Evolutionary conservation across 1,139 yeast species (phyloP).

Genomic region (Yamadazyma mexicana): DNA sequence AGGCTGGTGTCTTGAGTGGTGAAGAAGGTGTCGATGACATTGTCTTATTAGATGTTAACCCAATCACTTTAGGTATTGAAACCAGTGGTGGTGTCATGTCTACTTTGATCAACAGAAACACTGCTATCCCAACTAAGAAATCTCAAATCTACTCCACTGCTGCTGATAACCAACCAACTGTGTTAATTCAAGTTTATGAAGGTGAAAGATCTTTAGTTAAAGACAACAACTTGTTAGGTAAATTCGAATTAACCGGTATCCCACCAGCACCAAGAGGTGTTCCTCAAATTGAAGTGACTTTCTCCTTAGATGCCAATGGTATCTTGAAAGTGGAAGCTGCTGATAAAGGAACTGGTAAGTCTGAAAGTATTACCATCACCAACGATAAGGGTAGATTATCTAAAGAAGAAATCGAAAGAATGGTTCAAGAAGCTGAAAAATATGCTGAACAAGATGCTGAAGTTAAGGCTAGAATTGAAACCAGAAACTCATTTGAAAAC

Average conservation of each 20-base stretch:
- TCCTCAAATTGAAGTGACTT: constrained; percentile 50
- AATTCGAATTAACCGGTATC: constrained; percentile 48
- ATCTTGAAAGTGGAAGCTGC: constrained; percentile 48
- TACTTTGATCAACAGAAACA: constrained; percentile 47
- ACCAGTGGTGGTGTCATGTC: constrained; percentile 53
- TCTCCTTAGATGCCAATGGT: constrained; percentile 50
- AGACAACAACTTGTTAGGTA: constrained; percentile 47
- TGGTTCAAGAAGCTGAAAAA: constrained; percentile 93
- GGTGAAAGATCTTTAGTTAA: constrained; percentile 51
- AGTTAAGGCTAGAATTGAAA: constrained; percentile 76
- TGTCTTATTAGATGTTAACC: constrained; percentile 50
- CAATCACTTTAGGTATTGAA: constrained; percentile 51
- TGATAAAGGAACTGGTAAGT: constrained; percentile 60
- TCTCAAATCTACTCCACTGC: constrained; percentile 50
- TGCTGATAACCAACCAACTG: constrained; percentile 50
- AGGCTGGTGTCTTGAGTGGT: constrained; percentile 94
- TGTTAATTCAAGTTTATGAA: constrained; percentile 47
- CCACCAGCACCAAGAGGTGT: constrained; percentile 54
- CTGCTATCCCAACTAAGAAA: constrained; percentile 50
- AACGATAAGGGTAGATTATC: constrained; percentile 97
- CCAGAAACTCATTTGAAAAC: constrained; percentile 51
- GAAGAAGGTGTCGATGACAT: constrained; percentile 52
- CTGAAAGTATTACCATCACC: constrained; percentile 90
- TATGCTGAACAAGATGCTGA: constrained; percentile 86
- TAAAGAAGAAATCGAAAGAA: constrained; percentile 88